These are phyloP conservation scores for Fennellomyces sp. DNA, from an alignment of 371 early-diverging fungal species.

Conservation along the genomic window DNA sequence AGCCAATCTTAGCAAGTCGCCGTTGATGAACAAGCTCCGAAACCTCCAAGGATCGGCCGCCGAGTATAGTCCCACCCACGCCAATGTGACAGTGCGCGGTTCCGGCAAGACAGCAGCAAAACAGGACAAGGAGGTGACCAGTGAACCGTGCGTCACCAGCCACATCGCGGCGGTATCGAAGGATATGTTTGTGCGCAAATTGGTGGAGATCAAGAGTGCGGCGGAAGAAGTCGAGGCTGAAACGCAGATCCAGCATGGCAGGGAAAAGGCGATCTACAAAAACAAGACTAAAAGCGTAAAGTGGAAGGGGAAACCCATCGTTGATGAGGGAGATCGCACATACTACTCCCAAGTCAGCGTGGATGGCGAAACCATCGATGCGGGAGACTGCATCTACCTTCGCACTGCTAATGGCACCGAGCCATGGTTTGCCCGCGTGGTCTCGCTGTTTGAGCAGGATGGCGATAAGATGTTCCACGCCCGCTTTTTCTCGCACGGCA, in stretches of 20 bases:
- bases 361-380: slow-evolving; percentile 22
- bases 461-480: slow-evolving; percentile 35
- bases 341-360: slow-evolving; percentile 22
- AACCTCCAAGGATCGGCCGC: not conserved
- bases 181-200: slow-evolving; percentile 43
- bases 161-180: slow-evolving; percentile 47
- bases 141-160: slow-evolving; percentile 47
- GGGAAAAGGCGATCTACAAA: slow-evolving; percentile 2
- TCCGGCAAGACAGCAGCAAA: no score
- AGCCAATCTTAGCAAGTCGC: slow-evolving; percentile 4
- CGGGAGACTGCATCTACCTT: slow-evolving; percentile 29
- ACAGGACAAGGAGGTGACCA: not conserved
- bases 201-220: slow-evolving; percentile 34
- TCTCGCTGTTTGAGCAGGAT: slow-evolving; percentile 25
- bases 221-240: slow-evolving; percentile 13
- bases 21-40: not conserved
- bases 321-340: not conserved
- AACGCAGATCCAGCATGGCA: not conserved
- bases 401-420: slow-evolving; percentile 14
- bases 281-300: slow-evolving; percentile 10
- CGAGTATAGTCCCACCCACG: not conserved
- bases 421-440: slow-evolving; percentile 28
- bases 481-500: slow-evolving; percentile 46
- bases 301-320: slow-evolving; percentile 14
- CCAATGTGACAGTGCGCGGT: not conserved